phyloP scores from a whole-genome alignment of 1,284 basidiomycete species.

The Lentinula novae-zelandiae region DNA sequence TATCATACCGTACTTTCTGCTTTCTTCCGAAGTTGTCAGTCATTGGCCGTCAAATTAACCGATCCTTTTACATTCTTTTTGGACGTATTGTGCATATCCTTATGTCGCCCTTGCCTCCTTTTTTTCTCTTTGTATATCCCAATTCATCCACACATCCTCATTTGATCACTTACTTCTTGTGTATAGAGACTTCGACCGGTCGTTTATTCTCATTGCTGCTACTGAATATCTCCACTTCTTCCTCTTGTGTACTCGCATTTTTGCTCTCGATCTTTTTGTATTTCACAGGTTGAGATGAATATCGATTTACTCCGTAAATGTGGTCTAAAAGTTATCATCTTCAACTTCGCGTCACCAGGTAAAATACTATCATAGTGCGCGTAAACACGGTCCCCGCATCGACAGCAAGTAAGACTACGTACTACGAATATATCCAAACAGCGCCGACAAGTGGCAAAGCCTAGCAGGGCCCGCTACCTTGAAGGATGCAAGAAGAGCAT shows the following conservation, averaged over 20 bases:
- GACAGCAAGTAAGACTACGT: too few species aligned
- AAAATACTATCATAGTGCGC: too few species aligned
- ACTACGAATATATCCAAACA: too few species aligned
- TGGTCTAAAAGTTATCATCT: too few species aligned
- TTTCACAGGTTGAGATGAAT: not conserved
- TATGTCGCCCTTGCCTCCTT: slow-evolving; percentile 1
- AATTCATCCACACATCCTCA: not conserved
- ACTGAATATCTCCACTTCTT: not conserved
- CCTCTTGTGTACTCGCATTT: not conserved
- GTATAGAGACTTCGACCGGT: slow-evolving; percentile 14
- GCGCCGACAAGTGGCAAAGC: too few species aligned
- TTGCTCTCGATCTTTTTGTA: not conserved
- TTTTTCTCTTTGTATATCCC: not conserved
- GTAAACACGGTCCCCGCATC: too few species aligned
- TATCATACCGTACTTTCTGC: too few species aligned
- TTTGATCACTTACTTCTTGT: not conserved
- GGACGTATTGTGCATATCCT: slow-evolving; percentile 14
- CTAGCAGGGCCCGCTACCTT: too few species aligned
- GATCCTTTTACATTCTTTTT: slow-evolving; percentile 1
- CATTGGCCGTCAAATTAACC: slow-evolving; percentile 5
- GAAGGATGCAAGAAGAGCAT: too few species aligned
- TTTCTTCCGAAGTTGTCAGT: not conserved
- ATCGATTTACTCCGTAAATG: too few species aligned
- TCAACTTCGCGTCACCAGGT: too few species aligned
- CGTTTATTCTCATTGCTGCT: slow-evolving; percentile 3